Conservation (phyloP, 1,284 basidiomycete genomes). For the Sporisorium exsertum region DNA sequence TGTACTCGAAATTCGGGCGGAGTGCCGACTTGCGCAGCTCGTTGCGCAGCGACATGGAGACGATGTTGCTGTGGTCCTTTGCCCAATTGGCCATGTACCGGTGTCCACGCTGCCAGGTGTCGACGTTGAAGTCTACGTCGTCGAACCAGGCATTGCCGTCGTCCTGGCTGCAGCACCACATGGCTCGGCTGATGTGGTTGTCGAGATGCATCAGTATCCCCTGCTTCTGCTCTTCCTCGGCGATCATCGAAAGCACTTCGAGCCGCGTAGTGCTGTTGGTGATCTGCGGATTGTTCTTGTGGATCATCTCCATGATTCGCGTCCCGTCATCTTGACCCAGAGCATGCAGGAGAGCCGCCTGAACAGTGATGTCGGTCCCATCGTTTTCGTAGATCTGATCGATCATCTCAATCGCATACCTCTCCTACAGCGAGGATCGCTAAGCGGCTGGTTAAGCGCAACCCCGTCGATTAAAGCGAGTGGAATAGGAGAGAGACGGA, state of each 20-base stretch:
- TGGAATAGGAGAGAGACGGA: no score
- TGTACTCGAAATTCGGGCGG: conserved; percentile 31
- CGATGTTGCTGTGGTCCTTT: conserved; percentile 46
- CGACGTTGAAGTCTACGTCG: conserved; percentile 32
- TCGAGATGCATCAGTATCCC: conserved; percentile 48
- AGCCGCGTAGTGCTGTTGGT: conserved; percentile 35
- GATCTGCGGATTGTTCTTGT: conserved; percentile 32
- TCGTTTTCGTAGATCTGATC: conserved; percentile 51
- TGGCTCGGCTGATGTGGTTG: conserved; percentile 42
- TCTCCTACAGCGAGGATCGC: conserved; percentile 5
- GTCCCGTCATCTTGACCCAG: conserved; percentile 40
- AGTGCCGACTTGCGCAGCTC: conserved; percentile 39
- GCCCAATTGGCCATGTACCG: conserved; percentile 50
- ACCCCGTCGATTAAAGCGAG: no score
- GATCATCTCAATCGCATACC: conserved; percentile 49
- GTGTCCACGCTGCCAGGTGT: conserved; percentile 43
- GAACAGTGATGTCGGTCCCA: conserved; percentile 33
- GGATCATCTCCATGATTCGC: conserved; percentile 36
- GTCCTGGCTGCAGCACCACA: conserved; percentile 47
- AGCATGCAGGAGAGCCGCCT: conserved; percentile 23
- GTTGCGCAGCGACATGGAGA: conserved; percentile 45
- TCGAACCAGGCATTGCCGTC: conserved; percentile 51
- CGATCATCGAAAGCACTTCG: conserved; percentile 32
- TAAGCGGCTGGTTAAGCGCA: no score
- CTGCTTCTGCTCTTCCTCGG: conserved; percentile 37